Evolutionary conservation across 768 basidiomycete species (phyloP).

Genomic region (Gelatoporia subvermispora): DNA sequence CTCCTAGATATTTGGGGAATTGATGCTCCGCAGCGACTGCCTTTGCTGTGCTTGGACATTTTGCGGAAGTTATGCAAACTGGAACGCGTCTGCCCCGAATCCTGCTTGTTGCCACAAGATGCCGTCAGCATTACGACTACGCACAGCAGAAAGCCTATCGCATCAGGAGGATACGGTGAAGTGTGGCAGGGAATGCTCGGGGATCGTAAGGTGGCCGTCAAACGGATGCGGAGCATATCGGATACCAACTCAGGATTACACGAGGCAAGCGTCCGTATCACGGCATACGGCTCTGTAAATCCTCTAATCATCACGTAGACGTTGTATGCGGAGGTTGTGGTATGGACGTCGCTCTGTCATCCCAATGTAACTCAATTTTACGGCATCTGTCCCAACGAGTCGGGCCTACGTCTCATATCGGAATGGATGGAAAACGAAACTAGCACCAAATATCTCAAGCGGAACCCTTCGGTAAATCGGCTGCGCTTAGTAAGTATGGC

Average conservation of each 20-base stretch:
- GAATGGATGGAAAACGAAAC: slow-evolving; percentile 10
- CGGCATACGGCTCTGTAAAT: neutral
- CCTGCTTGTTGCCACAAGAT: too few relatives aligned
- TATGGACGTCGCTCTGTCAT: slow-evolving; percentile 2
- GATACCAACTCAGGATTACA: neutral
- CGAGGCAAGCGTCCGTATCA: too few relatives aligned
- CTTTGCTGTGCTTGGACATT: too few relatives aligned
- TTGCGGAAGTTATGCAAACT: too few relatives aligned
- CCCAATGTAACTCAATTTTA: slow-evolving; percentile 2
- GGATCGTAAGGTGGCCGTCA: neutral
- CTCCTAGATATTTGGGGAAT: too few relatives aligned
- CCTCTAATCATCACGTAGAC: neutral
- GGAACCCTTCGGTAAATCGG: slow-evolving; percentile 2
- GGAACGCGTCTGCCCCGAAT: too few relatives aligned
- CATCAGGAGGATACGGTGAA: slow-evolving; percentile 6
- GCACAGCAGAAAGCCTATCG: neutral
- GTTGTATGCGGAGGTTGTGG: slow-evolving; percentile 3
- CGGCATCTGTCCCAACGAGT: slow-evolving; percentile 2
- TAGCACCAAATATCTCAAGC: slow-evolving; percentile 1
- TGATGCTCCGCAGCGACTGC: too few relatives aligned
- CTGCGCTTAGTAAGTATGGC: slow-evolving; percentile 1
- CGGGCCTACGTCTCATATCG: slow-evolving; percentile 1
- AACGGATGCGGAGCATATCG: neutral
- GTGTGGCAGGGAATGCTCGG: slow-evolving; percentile 1
- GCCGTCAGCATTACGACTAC: too few relatives aligned